Conservation (phyloP, 208 protist genomes). For the Crithidia brevicula region DNA sequence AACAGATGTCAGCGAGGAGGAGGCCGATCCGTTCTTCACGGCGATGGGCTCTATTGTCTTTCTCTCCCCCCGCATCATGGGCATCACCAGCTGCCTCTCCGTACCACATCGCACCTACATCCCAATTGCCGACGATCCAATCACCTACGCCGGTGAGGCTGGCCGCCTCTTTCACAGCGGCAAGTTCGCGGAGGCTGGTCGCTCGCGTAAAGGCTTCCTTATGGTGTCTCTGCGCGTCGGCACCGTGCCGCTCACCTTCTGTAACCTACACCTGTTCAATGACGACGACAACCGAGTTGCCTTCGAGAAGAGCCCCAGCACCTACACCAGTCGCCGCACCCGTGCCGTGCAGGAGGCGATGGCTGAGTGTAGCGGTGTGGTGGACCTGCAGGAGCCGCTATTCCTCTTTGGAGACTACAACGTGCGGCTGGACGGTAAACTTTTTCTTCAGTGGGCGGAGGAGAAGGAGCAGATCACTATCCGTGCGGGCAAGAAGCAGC, state of each 20-base stretch:
- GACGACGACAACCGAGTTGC: conserved; percentile 68
- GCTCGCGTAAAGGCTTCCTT: conserved; percentile 77
- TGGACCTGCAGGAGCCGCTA: conserved; percentile 61
- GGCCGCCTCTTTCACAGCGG: conserved; percentile 57
- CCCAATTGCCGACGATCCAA: conserved; percentile 70
- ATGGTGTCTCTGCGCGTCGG: conserved; percentile 78
- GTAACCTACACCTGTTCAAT: conserved; percentile 81
- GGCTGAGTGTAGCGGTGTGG: conserved; percentile 52
- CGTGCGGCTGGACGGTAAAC: conserved; percentile 57
- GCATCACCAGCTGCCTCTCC: conserved; percentile 74
- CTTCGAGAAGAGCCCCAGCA: conserved; percentile 46
- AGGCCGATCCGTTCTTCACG: conserved; percentile 50
- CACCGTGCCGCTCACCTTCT: conserved; percentile 60
- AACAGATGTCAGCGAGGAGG: conserved; percentile 24
- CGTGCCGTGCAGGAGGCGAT: conserved; percentile 67
- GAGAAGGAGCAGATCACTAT: conserved; percentile 43
- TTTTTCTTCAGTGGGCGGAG: conserved; percentile 38
- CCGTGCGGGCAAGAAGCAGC: conserved; percentile 40
- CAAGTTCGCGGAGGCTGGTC: conserved; percentile 62
- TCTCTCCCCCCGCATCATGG: conserved; percentile 72
- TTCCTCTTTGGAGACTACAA: conserved; percentile 87
- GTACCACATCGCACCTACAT: conserved; percentile 85
- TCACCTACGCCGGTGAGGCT: conserved; percentile 64
- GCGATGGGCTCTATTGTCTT: conserved; percentile 76
- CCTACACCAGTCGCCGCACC: conserved; percentile 49